phyloP scores from a whole-genome alignment of 345 rosid genomes.

The Citrus medica region DNA sequence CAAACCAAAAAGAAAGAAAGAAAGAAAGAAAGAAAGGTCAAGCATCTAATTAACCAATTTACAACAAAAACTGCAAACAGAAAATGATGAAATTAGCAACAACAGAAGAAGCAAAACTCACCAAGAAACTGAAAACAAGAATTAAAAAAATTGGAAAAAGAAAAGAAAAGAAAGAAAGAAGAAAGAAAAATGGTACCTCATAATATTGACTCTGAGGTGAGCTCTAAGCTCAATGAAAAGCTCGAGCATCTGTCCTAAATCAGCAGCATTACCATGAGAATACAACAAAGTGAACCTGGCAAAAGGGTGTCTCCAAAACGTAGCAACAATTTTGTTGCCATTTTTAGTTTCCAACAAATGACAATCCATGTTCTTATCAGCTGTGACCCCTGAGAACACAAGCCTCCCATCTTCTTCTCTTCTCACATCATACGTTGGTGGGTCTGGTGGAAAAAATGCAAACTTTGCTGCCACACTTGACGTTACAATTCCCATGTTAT shows the following conservation, averaged over 20 bases:
- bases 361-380: conserved; percentile 79
- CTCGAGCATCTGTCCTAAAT: conserved; percentile 94
- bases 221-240: conserved; percentile 96
- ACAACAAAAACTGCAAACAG: background rate
- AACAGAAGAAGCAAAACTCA: background rate
- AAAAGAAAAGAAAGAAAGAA: background rate
- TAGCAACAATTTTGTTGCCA: conserved; percentile 81
- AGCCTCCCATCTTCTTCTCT: conserved; percentile 63
- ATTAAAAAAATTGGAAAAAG: no score
- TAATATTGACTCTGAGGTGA: conserved; percentile 87
- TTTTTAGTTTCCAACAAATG: conserved; percentile 73
- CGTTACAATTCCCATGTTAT: conserved; percentile 86
- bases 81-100: background rate
- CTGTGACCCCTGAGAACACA: conserved; percentile 58
- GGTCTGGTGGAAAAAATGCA: conserved; percentile 98
- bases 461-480: conserved; percentile 94
- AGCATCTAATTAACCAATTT: background rate
- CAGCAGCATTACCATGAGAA: conserved; percentile 98
- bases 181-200: conserved; percentile 49
- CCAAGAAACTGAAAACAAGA: background rate
- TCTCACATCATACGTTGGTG: conserved; percentile 72
- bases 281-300: conserved; percentile 86
- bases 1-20: background rate
- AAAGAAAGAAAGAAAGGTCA: background rate
- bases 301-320: conserved; percentile 93